phyloP scores from a whole-genome alignment of 208 protist genomes.

The Naegleria lovaniensis region DNA sequence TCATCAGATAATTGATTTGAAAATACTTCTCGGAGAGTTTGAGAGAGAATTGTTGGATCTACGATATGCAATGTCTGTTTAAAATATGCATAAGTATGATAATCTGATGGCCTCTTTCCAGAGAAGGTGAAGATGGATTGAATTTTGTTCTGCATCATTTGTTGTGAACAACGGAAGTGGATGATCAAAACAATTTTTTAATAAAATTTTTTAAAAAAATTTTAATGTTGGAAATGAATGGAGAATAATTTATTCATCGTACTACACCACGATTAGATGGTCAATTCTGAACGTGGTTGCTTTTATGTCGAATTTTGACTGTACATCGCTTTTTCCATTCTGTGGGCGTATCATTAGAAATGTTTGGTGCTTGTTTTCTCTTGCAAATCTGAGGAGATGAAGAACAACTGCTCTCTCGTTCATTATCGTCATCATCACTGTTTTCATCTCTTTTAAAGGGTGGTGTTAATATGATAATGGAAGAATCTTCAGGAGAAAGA shows the following conservation, averaged over 20 bases:
- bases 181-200: background rate
- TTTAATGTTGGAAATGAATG: background rate
- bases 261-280: background rate
- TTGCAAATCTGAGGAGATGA: background rate
- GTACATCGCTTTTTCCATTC: background rate
- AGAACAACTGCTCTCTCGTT: background rate
- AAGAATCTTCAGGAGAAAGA: background rate
- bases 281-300: background rate
- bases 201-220: background rate
- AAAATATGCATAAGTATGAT: background rate
- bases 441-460: background rate
- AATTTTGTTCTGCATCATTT: background rate
- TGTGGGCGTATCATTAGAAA: background rate
- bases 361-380: background rate
- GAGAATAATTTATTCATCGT: too few species aligned
- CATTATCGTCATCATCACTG: background rate
- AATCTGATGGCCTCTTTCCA: background rate
- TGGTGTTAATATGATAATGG: background rate
- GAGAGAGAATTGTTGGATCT: background rate
- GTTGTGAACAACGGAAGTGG: background rate
- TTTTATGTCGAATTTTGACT: background rate
- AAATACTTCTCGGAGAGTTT: background rate
- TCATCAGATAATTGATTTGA: background rate
- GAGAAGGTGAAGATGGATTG: background rate
- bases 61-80: background rate